Percentiles rank a stretch among this genome's conserved stretches.
phyloP scores from a whole-genome alignment of 768 basidiomycete species.

The Panus rudis region DNA sequence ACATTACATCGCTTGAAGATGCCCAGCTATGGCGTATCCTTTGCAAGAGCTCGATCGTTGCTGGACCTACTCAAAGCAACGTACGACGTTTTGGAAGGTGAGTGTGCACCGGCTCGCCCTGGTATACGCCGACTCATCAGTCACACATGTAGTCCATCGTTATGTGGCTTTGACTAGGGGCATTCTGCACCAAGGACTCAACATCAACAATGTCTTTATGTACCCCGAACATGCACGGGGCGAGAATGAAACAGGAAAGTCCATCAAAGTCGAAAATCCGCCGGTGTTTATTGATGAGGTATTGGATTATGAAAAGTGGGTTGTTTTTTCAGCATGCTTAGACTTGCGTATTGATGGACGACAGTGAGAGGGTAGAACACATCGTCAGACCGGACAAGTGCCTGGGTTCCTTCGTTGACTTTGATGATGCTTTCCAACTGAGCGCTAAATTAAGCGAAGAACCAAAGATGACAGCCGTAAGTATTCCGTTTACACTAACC shows the following conservation, averaged over 20 bases:
- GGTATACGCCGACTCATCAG: too few relatives aligned
- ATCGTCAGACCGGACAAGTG: too few relatives aligned
- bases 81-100: constrained; percentile 9
- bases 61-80: constrained; percentile 10
- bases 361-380: too few relatives aligned
- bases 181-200: constrained; percentile 10
- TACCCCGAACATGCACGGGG: constrained; percentile 5
- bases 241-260: background rate
- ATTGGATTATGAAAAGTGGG: too few relatives aligned
- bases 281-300: constrained; percentile 7
- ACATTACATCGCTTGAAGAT: too few relatives aligned
- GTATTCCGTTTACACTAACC: too few relatives aligned
- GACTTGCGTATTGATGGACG: too few relatives aligned
- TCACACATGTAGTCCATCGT: constrained; percentile 11
- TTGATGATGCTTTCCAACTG: too few relatives aligned
- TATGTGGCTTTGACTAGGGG: background rate
- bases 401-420: constrained; percentile 7
- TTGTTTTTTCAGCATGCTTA: too few relatives aligned
- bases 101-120: too few relatives aligned
- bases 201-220: constrained; percentile 10
- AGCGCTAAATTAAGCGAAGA: too few relatives aligned
- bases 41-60: background rate
- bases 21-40: constrained; percentile 2
- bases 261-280: background rate
- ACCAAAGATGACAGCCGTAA: too few relatives aligned